Base-by-base conservation (phyloP, 2,329 filamentous ascomycete genomes). In the Oidium heveae region DNA sequence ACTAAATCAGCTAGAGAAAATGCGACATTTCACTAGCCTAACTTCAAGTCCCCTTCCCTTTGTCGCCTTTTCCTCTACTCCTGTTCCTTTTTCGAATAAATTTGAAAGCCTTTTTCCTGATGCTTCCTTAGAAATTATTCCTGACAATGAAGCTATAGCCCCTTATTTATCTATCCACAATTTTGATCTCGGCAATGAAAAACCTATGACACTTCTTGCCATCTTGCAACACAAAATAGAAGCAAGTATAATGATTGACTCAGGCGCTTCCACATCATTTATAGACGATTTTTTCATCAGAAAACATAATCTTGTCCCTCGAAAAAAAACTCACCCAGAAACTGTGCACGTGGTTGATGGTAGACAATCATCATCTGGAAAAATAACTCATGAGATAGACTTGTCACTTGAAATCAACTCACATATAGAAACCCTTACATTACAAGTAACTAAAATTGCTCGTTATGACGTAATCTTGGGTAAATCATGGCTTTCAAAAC, bases 151-250 rank as follows among this genome's bases (percentile, higher is more conserved):
- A 49, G n/a, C 20, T 47, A 47, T 12, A 24, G 10, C n/a, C 24
- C 24, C 18, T 10, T 51, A n/a, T n/a, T 24, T 36, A 51, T 33
- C 34, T 34, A 32, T 51, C 10, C 47, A 51, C 28, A 52, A 16
- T 13, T 52, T 52, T 39, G 50, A 52, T n/a, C 36, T 52, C 10
- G 50, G 50, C 15, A 52, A 52, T 39, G 50, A 52, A 52, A 20
- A 37, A 15, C 18, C 16, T 52, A 34, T 52, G 28, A 22, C 33
- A 6, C 4, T 52, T 24, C 37, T 12, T 6, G 18, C 50, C 32
- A 13, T 39, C 32, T n/a, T 52, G n/a, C 9, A 37, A 20, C 4
- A 13, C 20, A 39, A 39, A 39, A 37, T 39, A 22, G 7, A 6
- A 37, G 32, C 50, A 15, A 22, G 39, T 33, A 39, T n/a, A 12